Percentiles rank a stretch among this genome's conserved stretches.
Conservation (phyloP, 2,329 filamentous ascomycete species). For the Monosporascus sp. region DNA sequence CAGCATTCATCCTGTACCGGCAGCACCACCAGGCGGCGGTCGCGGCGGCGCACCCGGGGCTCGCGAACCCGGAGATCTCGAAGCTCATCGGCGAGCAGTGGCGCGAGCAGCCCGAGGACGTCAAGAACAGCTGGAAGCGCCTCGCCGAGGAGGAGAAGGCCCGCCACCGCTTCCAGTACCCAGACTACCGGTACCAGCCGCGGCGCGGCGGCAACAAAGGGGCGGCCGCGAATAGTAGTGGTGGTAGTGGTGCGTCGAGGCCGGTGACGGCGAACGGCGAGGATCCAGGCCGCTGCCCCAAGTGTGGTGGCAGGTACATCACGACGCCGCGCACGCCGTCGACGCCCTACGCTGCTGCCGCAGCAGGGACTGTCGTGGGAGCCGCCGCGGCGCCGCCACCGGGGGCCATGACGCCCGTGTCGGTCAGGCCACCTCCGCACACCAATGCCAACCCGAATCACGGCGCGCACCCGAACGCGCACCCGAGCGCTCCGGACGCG, state of each 20-base stretch:
- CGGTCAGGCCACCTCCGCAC: constrained; percentile 9
- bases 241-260: constrained; percentile 5
- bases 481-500: constrained; percentile 7
- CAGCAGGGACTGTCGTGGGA: no score
- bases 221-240: not conserved
- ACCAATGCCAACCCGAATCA: not conserved
- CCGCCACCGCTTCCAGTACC: constrained; percentile 83
- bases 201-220: constrained; percentile 50
- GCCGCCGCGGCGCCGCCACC: constrained; percentile 6
- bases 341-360: constrained; percentile 31
- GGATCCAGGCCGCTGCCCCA: constrained; percentile 56
- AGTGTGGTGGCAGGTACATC: constrained; percentile 65
- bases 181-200: constrained; percentile 91
- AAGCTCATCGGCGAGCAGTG: constrained; percentile 96
- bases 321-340: constrained; percentile 56
- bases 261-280: constrained; percentile 32
- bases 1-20: constrained; percentile 96
- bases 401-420: constrained; percentile 26
- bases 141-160: constrained; percentile 91
- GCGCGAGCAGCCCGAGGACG: constrained; percentile 67
- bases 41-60: constrained; percentile 74
- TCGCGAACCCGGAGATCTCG: constrained; percentile 92
- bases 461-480: constrained; percentile 7
- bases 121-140: constrained; percentile 81
- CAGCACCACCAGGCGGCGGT: constrained; percentile 85